Conservation (phyloP, 2,329 filamentous ascomycete genomes). For the Phoma herbarum region DNA sequence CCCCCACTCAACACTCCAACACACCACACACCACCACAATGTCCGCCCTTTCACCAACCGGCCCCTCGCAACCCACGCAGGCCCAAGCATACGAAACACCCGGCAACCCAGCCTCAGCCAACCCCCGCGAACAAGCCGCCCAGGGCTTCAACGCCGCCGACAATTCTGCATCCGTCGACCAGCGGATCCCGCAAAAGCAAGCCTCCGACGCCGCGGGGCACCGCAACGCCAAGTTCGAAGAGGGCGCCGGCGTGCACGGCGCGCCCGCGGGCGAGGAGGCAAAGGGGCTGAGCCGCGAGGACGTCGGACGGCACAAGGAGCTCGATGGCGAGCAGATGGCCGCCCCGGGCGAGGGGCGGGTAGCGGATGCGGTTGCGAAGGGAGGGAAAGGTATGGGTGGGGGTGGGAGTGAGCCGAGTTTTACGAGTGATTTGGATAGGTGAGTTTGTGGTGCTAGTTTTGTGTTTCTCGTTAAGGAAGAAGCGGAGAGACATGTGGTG, state of each 20-base stretch:
- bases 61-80: conserved; percentile 55
- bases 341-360: conserved; percentile 57
- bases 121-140: conserved; percentile 50
- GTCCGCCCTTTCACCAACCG: conserved; percentile 53
- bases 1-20: not conserved
- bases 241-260: conserved; percentile 53
- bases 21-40: conserved; percentile 32
- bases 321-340: conserved; percentile 60
- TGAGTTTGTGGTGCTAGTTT: conserved; percentile 17
- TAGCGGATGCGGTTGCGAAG: conserved; percentile 54
- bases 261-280: conserved; percentile 56
- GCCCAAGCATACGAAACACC: conserved; percentile 57
- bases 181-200: conserved; percentile 53
- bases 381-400: conserved; percentile 40
- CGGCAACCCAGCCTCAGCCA: conserved; percentile 56
- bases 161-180: conserved; percentile 41
- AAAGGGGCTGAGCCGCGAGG: conserved; percentile 50
- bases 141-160: conserved; percentile 48
- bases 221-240: conserved; percentile 42
- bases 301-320: conserved; percentile 57
- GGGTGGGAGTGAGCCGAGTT: conserved; percentile 51
- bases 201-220: conserved; percentile 50
- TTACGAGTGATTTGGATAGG: conserved; percentile 58
- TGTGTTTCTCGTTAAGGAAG: no score
- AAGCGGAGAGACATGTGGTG: no score